Base-by-base conservation (phyloP, 164 flowering plant species). In the Hamamelis virginiana region DNA sequence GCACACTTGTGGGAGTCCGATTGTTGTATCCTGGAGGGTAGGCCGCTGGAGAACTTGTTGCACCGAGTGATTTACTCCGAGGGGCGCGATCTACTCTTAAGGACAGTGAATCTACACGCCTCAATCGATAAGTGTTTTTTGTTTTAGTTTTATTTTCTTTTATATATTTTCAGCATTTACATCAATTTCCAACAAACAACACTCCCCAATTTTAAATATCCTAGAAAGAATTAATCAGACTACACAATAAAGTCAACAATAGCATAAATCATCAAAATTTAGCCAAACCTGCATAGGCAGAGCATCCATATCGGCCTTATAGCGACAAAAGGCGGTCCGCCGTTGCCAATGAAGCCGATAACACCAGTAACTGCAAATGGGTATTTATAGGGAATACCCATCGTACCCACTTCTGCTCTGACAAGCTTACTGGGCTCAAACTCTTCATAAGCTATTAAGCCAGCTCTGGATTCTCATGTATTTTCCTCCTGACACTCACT, bases 371-470 rank as follows among this genome's bases (percentile, higher is more conserved):
- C 64, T 22, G 84, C 86, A 51, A 83, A 66, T 3, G 86, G 86
- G 59, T 65, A 48, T 45, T 68, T 75, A 55, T 81, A 81, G 25
- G 66, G 57, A n/a, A 83, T 69, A 22, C 79, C 82, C 67, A 81
- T 52, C 25, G 41, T 52, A 66, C 77, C 82, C 58, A 83, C 78
- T 76, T 83, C 86, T 6, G 71, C 59, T 65, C 79, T 78, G 56
- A 83, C 70, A 52, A 81, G 72, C 74, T 81, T 56, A 45, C 86
- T 81, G 58, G 84, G 81, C 63, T 79, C 78, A 53, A 76, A 78
- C 65, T 83, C 86, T 50, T 83, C 81, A 57, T 66, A 89, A 23
- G 94, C 93, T 73, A 92, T 76, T 67, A 69, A 83, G 28, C 80
- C 82, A 81, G 75, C 59, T 81, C 86, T 15, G 86, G 86, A 52